A percentile compares a stretch with the other conserved stretches of the same genome.
Conservation (phyloP, 192 early-diverging fungal genomes). For the Podila horticola region DNA sequence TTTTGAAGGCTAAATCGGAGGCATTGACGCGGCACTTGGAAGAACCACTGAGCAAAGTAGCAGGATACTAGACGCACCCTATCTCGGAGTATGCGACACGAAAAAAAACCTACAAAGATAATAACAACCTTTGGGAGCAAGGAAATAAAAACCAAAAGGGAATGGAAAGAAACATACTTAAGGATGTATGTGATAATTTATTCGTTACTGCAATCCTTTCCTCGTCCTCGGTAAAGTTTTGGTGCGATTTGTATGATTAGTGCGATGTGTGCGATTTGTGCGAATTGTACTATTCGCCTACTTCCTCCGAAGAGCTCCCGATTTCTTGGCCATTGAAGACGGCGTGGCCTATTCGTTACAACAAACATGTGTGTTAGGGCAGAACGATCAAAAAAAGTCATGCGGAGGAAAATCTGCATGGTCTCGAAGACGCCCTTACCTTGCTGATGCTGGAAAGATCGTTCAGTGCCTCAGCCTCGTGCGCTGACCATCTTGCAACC, state of each 20-base stretch:
- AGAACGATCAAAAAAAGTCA: no score
- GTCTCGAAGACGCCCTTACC: not conserved
- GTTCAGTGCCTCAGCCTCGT: not conserved
- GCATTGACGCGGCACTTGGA: conserved; percentile 60
- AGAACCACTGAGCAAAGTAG: conserved; percentile 53
- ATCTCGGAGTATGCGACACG: not conserved
- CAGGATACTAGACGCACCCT: conserved; percentile 28
- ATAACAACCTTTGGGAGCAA: not conserved
- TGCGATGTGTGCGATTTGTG: no score
- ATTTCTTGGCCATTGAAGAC: not conserved
- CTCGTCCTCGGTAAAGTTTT: no score
- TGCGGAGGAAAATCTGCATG: no score
- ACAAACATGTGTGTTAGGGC: no score
- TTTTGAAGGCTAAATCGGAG: conserved; percentile 65
- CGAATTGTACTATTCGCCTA: not conserved
- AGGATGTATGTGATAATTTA: no score
- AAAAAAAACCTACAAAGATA: not conserved
- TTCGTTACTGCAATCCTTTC: no score
- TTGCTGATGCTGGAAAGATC: not conserved
- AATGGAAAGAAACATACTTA: no score
- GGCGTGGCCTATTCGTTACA: not conserved
- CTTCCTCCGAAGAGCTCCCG: not conserved
- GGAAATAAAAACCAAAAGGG: not conserved
- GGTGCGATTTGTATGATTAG: no score
- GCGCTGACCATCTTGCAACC: not conserved